Evolutionary conservation across 2,329 filamentous ascomycete species (phyloP).

Genomic region (Aspergillus bombycis): DNA sequence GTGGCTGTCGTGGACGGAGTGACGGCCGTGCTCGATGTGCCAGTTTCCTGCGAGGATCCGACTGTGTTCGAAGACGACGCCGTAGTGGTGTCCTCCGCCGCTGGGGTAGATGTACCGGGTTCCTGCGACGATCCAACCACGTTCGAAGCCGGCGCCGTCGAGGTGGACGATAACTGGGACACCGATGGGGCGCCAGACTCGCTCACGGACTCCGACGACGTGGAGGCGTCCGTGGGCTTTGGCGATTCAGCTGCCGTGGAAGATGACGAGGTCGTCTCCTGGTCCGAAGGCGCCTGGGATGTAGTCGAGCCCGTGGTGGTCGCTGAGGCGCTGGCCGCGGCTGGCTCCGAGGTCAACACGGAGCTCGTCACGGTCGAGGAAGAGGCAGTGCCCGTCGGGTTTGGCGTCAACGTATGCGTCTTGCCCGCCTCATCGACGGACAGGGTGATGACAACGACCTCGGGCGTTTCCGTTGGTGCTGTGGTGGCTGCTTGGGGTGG

Average conservation of each 20-base stretch:
- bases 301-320: neutral
- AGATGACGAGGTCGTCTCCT: neutral
- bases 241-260: neutral
- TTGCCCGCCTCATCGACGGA: slow-evolving; percentile 27
- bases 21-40: neutral
- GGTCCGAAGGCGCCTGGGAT: neutral
- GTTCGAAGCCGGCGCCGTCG: neutral
- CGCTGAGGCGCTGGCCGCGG: slow-evolving; percentile 16
- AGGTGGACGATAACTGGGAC: too few species aligned
- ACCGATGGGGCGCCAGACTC: too few species aligned
- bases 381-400: slow-evolving; percentile 5
- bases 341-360: slow-evolving; percentile 1
- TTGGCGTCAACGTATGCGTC: slow-evolving; percentile 27
- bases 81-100: neutral
- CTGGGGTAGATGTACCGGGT: neutral
- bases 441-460: slow-evolving; percentile 24
- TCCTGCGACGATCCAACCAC: neutral
- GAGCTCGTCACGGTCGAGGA: neutral
- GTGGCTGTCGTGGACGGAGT: neutral
- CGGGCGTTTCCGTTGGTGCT: slow-evolving; percentile 10
- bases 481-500: slow-evolving; percentile 2
- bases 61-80: neutral
- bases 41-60: neutral
- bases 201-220: neutral
- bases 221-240: neutral